phyloP scores from a whole-genome alignment of 257 asterid species.

The Solanum corneliomulleri region DNA sequence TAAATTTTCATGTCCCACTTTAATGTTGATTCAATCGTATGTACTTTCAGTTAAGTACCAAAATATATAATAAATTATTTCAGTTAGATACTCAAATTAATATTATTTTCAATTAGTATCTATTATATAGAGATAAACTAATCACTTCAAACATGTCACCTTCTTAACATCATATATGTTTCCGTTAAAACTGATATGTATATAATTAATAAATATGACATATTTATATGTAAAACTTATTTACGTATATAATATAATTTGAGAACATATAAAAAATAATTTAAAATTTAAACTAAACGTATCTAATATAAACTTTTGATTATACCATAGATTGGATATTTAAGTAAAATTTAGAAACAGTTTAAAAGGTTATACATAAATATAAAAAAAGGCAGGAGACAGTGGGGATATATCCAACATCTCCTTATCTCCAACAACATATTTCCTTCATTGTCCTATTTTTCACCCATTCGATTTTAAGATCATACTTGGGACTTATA shows the following conservation, averaged over 20 bases:
- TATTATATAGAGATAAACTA: too few species aligned
- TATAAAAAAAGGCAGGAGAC: neutral
- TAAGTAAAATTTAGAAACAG: neutral
- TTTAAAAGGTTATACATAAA: neutral
- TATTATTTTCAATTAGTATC: too few species aligned
- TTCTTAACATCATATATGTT: neutral
- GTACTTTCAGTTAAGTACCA: neutral
- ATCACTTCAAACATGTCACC: neutral
- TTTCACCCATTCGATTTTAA: neutral
- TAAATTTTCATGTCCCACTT: too few species aligned
- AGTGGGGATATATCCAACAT: neutral
- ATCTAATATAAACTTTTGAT: too few species aligned
- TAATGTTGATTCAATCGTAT: too few species aligned
- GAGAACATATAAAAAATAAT: neutral
- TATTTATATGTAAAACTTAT: neutral
- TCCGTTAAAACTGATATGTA: neutral
- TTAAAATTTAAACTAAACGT: too few species aligned
- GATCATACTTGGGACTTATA: neutral
- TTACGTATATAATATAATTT: neutral
- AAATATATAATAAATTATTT: too few species aligned
- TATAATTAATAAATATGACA: neutral
- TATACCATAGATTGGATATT: too few species aligned
- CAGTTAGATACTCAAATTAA: neutral
- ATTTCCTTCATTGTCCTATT: neutral
- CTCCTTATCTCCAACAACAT: neutral